Percentiles rank a stretch among this genome's conserved stretches.
Conservation (phyloP, 306 rosid genomes). For the Prunus kanzakura region DNA sequence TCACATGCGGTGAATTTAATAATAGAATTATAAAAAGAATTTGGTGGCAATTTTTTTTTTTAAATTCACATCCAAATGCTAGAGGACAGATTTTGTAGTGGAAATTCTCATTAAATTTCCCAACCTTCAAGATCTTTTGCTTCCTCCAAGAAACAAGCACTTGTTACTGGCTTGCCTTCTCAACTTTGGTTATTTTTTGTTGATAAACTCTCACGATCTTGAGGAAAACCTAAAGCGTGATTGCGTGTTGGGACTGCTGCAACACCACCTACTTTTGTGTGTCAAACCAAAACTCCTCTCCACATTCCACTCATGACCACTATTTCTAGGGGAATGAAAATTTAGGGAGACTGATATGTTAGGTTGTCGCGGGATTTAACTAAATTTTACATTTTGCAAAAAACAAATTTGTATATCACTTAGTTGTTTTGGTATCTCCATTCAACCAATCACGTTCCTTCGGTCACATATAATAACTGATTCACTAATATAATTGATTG, state of each 20-base stretch:
- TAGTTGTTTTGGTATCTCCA: too few species aligned
- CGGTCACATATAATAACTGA: too few species aligned
- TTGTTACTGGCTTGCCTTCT: neutral
- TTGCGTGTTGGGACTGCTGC: conserved; percentile 41
- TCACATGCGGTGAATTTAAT: neutral
- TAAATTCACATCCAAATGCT: conserved; percentile 12
- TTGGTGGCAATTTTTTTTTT: neutral
- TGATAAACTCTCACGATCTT: neutral
- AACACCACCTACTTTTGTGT: conserved; percentile 7
- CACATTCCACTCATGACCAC: neutral
- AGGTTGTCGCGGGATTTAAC: too few species aligned
- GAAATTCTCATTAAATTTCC: conserved; percentile 9
- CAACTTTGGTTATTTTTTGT: neutral
- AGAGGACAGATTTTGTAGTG: conserved; percentile 16
- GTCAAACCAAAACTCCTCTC: conserved; percentile 22
- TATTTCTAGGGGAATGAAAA: neutral
- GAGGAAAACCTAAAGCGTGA: conserved; percentile 19
- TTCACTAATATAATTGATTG: too few species aligned
- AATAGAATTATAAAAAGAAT: neutral
- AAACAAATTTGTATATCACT: too few species aligned
- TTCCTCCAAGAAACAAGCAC: conserved; percentile 21
- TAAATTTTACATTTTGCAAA: too few species aligned
- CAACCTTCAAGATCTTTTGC: conserved; percentile 21
- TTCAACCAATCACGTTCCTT: too few species aligned
- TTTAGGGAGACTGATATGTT: neutral